Evolutionary conservation across 257 asterid genomes (phyloP), one percentile per base, ranked within the genome.

Genomic region (Capsicum chinense): DNA sequence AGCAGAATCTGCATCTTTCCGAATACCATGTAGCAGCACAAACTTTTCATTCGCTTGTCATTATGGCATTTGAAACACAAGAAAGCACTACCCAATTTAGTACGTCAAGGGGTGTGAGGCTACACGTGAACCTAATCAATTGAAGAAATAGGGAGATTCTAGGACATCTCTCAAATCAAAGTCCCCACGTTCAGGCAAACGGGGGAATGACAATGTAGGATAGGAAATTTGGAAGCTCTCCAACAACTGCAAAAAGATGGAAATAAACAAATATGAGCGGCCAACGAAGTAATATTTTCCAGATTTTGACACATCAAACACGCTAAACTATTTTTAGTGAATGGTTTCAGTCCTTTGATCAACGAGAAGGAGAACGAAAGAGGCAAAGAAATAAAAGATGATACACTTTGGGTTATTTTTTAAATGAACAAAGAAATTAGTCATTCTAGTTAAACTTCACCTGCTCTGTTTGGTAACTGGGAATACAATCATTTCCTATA

Each of bases 181-280:
- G 85, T 92, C 95, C 26, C 99, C 99, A 60, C 97, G 90, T 59
- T 92, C 97, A 2, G 99, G 99, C 92, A 96, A 87, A 19, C 94
- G 90, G n/a, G 99, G 99, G 88, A 96, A 96, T 21, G 90, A 2
- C 86, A 94, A 69, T 42, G 93, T 59, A 59, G 99, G 99, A 88
- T 94, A 96, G 81, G 98, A 90, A 83, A 73, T 85, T 85, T 96
- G 87, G 83, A 96, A 95, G 88, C 94, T 83, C 88, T 89, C 95
- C 94, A 94, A 87, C 85, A 96, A 84, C 99, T 94, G 98, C 89
- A 59, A 83, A 84, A 85, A 84, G 67, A 83, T n/a, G 63, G 64
- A 78, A 50, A 54, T 14, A 52, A 74, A 74, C 47, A 74, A 74
- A 54, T 78, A 78, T 54, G 82, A 78, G 64, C 2, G 9, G 64